Evolutionary conservation across 2,329 filamentous ascomycete species (phyloP).

Genomic region (Aspergillus arachidicola): DNA sequence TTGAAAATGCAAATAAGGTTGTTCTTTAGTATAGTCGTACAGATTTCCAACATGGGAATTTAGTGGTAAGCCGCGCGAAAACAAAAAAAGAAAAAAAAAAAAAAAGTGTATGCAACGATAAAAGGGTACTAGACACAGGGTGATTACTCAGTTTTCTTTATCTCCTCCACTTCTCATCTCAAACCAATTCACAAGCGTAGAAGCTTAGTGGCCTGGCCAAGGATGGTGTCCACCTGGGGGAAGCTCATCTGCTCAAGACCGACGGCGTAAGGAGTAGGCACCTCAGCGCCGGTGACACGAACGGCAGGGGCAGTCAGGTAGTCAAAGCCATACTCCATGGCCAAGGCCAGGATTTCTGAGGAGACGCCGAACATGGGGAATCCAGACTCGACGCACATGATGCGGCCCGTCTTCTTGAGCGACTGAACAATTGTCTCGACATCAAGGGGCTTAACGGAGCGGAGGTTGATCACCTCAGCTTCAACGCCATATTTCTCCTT

Average conservation of each 20-base stretch:
- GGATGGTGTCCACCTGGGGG: constrained; percentile 86
- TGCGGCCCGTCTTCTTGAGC: constrained; percentile 95
- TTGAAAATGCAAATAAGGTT: constrained; percentile 13
- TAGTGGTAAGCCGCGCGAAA: constrained; percentile 2
- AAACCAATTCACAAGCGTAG: constrained; percentile 66
- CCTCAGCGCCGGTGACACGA: constrained; percentile 93
- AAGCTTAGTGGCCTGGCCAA: constrained; percentile 85
- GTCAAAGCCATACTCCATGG: constrained; percentile 98
- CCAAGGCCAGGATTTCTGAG: constrained; percentile 88
- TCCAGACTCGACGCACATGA: constrained; percentile 90
- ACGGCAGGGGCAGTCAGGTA: constrained; percentile 93
- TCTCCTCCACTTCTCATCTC: constrained; percentile 11
- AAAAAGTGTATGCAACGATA: constrained; percentile 16
- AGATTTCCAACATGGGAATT: constrained; percentile 18
- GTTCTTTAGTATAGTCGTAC: constrained; percentile 29
- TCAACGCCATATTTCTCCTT: constrained; percentile 97
- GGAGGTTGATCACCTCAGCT: constrained; percentile 95
- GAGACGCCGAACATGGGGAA: constrained; percentile 94
- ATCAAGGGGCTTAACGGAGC: constrained; percentile 95
- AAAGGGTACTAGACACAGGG: constrained; percentile 39
- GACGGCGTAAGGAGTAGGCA: constrained; percentile 92
- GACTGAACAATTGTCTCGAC: constrained; percentile 94
- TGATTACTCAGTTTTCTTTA: constrained; percentile 27
- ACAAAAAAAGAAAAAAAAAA: background rate
- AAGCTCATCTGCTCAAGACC: constrained; percentile 95